These are phyloP conservation scores for Diaporthe sp. DNA, from an alignment of 2,329 filamentous ascomycete genomes.

Conservation along the genomic window DNA sequence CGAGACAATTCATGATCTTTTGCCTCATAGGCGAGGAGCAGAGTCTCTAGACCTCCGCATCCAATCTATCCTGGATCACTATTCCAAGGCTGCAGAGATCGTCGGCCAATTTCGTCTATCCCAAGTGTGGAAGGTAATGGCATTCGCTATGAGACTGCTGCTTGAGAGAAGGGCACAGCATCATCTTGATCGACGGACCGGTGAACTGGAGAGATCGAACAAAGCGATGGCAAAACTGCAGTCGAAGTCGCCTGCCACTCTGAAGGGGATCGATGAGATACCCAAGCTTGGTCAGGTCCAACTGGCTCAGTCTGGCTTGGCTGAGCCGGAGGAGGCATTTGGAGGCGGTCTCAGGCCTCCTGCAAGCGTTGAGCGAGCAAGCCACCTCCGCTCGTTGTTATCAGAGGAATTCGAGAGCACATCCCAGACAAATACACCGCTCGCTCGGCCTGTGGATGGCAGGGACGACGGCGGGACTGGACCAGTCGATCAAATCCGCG, in stretches of 20 bases:
- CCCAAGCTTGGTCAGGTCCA: slow-evolving; percentile 22
- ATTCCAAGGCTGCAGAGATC: slow-evolving; percentile 66
- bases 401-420: slow-evolving; percentile 70
- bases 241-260: slow-evolving; percentile 22
- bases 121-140: slow-evolving; percentile 72
- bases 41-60: slow-evolving; percentile 59
- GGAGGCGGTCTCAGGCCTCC: slow-evolving; percentile 40
- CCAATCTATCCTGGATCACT: slow-evolving; percentile 62
- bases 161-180: slow-evolving; percentile 66
- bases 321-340: not conserved
- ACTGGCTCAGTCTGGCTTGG: not conserved
- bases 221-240: slow-evolving; percentile 37
- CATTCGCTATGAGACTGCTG: slow-evolving; percentile 65
- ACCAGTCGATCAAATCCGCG: slow-evolving; percentile 37
- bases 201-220: slow-evolving; percentile 43
- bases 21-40: slow-evolving; percentile 53
- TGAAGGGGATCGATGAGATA: not conserved
- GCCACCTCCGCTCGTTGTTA: slow-evolving; percentile 56
- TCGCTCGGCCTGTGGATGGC: slow-evolving; percentile 62
- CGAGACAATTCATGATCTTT: slow-evolving; percentile 59
- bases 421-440: slow-evolving; percentile 70
- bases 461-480: slow-evolving; percentile 44
- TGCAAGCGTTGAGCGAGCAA: slow-evolving; percentile 47
- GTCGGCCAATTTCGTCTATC: slow-evolving; percentile 68
- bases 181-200: slow-evolving; percentile 63